Base-by-base conservation (phyloP, 345 rosid species). In the Acer campestre region DNA sequence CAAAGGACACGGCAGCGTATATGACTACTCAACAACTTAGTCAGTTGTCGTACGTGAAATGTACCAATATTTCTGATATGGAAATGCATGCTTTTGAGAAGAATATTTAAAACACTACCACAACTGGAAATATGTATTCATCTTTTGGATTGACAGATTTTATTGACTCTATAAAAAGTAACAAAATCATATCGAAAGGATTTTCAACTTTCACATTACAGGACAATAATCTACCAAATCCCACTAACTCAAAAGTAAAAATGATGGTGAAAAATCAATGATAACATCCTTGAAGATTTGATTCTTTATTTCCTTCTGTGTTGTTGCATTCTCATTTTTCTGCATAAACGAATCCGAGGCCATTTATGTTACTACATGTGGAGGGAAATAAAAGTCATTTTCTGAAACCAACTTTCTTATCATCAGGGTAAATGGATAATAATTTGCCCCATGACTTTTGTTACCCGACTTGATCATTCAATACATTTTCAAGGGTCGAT, bases 321-420 rank as follows among this genome's bases (percentile, higher is more conserved):
- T 7, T 23, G 23, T 74, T 35, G 16, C 49, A 69, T 68, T 79
- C 51, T 53, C 61, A 38, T n/a, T 10, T 55, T 74, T 63, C 29
- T 56, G 23, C 23, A 35, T 35, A 35, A 5, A 35, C 7, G 16
- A 49, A 51, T 17, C 46, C 65, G 17, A 53, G 25, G 6, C 27
- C 58, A 42, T 42, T 46, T 18, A 44, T 73, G 25, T 16, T 11
- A 49, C 55, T 13, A 49, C 78, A 29, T 20, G 78, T 31, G 53
- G 51, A 65, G 20, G 27, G 20, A 29, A 25, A 62, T 35, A 51
- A 17, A 62, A 42, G 3, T 48, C 25, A 2, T 48, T 48, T 7
- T 63, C 77, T 23, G 18, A 29, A 56, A 61, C 66, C 7, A 13
- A 27, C 42, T 77, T 73, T 67, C n/a, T 46, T 58, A 66, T 67